Base-by-base conservation (phyloP, 306 rosid genomes). In the Sesbania bispinosa region DNA sequence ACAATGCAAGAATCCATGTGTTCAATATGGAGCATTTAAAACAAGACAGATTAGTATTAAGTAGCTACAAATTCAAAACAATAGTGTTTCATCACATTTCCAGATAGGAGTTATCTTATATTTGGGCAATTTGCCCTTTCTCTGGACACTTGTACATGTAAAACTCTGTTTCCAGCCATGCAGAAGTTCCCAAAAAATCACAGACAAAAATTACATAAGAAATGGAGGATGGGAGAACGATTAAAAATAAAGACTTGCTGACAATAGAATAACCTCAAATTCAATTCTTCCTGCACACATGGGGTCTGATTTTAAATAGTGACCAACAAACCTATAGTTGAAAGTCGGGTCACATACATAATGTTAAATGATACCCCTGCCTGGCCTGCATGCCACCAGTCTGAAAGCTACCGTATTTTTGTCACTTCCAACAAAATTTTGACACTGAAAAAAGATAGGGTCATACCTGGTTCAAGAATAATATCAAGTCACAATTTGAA, bases 51-150 rank as follows among this genome's bases (percentile, higher is more conserved):
- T 60, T n/a, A n/a, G n/a, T n/a, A n/a, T n/a, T 61, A 20, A 13
- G 24, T 18, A 27, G 61, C 51, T 19, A 46, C 14, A 71, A 14
- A 35, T 66, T 75, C 26, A 58, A 82, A 60, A 53, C 57, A 45
- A 72, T 76, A 51, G 60, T 59, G 71, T 67, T 75, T 71, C 69
- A 45, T 51, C 73, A 66, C 71, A 83, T 59, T 26, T 71, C 51
- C 42, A 71, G 62, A 73, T 36, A 54, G 42, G 6, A 53, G 47
- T 30, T 15, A 62, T 51, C 67, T 23, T 60, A 41, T 35, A 75
- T 50, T 51, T 59, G 79, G 75, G 74, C 81, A 71, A 71, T 76
- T 53, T 36, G 70, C 81, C 84, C 79, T 54, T 58, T 35, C 61
- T 67, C 71, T 71, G 59, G 62, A 76, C 51, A 53, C 74, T 71